phyloP scores from a whole-genome alignment of 306 rosid genomes.

The Sophora flavescens region DNA sequence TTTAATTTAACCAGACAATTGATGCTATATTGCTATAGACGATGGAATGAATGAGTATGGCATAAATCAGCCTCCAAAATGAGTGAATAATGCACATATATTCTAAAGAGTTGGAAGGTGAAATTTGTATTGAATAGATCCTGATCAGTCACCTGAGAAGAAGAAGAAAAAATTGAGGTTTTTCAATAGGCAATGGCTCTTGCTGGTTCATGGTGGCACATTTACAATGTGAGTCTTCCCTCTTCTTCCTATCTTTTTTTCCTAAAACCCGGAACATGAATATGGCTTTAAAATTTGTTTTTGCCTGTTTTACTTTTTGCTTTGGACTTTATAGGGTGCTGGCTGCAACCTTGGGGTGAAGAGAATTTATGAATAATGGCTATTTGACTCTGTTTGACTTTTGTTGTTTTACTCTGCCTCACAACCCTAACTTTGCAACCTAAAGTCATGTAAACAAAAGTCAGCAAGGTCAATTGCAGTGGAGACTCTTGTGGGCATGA shows the following conservation, averaged over 20 bases:
- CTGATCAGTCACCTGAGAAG: conserved; percentile 62
- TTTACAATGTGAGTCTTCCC: too few relatives aligned
- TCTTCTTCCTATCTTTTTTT: neutral
- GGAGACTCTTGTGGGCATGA: conserved; percentile 66
- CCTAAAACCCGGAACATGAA: neutral
- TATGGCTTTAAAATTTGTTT: neutral
- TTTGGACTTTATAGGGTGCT: neutral
- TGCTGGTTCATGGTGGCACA: too few relatives aligned
- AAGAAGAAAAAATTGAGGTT: conserved; percentile 79
- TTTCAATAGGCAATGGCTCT: conserved; percentile 67
- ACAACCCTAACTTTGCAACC: conserved; percentile 45
- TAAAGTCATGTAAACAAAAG: conserved; percentile 54
- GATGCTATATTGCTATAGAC: conserved; percentile 78
- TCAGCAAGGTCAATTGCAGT: conserved; percentile 72
- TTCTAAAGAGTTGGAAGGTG: conserved; percentile 71
- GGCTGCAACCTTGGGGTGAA: neutral
- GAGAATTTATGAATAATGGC: neutral
- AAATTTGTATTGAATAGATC: conserved; percentile 73
- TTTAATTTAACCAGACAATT: conserved; percentile 55
- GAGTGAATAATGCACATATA: conserved; percentile 74
- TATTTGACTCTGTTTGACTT: neutral
- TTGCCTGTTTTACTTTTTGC: neutral
- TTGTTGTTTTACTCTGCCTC: neutral
- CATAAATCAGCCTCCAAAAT: conserved; percentile 67
- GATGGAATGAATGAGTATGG: conserved; percentile 69